Percentiles rank a stretch among this genome's conserved stretches.
phyloP scores from a whole-genome alignment of 139 green algal species.

The Haematococcus lacustris region DNA sequence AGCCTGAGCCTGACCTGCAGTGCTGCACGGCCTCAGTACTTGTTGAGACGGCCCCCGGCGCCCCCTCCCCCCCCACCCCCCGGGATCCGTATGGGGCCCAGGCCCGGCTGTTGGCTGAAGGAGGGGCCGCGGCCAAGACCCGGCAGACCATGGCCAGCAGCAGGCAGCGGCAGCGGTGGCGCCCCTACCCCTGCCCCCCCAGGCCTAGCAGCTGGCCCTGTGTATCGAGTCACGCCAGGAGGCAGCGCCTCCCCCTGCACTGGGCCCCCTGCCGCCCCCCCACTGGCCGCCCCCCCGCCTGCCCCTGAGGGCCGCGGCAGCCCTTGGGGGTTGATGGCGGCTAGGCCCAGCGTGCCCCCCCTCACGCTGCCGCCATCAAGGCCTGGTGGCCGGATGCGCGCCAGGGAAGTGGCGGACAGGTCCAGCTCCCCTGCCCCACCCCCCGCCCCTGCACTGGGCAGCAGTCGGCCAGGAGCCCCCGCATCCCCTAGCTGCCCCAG shows the following conservation, averaged over 20 bases:
- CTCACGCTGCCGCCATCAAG: not conserved
- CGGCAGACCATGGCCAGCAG: not conserved
- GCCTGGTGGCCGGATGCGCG: not conserved
- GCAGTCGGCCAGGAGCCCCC: too few species aligned
- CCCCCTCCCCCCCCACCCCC: not conserved
- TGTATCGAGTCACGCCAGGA: not conserved
- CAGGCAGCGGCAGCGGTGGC: not conserved
- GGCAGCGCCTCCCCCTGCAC: not conserved
- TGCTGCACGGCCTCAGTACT: not conserved
- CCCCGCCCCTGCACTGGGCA: not conserved
- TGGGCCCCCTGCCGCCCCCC: not conserved
- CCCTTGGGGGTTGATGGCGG: not conserved
- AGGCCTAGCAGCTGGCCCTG: not conserved
- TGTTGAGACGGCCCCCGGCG: not conserved
- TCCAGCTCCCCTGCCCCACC: not conserved
- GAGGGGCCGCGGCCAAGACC: not conserved
- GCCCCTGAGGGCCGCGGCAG: too few species aligned
- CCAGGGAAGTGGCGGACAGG: not conserved
- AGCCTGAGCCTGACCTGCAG: too few species aligned
- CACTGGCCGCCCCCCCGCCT: not conserved
- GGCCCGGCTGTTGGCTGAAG: not conserved
- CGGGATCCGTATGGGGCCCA: slow-evolving; percentile 1
- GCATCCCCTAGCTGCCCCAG: too few species aligned
- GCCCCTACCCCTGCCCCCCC: not conserved
- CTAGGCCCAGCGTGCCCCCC: not conserved